Evolutionary conservation across 1,139 yeast genomes (phyloP), one percentile per base, ranked within the genome.

Genomic region (Protomyces lactucae-debilis): DNA sequence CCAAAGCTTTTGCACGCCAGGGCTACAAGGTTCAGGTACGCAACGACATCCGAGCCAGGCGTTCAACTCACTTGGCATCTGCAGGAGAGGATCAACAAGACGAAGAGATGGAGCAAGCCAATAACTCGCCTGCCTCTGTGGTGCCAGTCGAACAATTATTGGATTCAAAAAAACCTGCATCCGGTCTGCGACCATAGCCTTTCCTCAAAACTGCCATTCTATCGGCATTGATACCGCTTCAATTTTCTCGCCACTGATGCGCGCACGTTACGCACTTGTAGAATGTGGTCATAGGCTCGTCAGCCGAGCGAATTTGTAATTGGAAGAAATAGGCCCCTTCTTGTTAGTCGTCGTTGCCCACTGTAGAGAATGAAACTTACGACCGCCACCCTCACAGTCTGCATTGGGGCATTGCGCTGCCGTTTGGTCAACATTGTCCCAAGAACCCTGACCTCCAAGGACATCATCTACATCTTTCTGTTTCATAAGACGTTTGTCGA

Each of bases 181-280:
- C 32, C 32, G 32, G 32, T 28, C 32, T 28, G 32, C 32, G 32
- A 4, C 32, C 32, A 28, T 28, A 28, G 32, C 8, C 32, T 28
- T 28, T 4, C 32, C 8, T 28, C 32, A 4, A 28, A 28, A 6
- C 9, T 28, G 32, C 32, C 32, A 28, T 28, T 28, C 32, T 28
- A 28, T 28, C 32, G 32, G 32, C 32, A 36, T 28, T 4, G 32
- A 28, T 28, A 36, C 39, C 14, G 10, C 65, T 21, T 52, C 76
- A 93, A 72, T 93, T 93, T 73, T 93, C 99, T 78, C 97, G 87
- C 99, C 99, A 93, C 76, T 93, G 95, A 74, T 91, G 84, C 54
- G 91, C 89, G 78, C 99, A 93, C 69, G 84, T 86, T 56, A 90
- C 91, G 79, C 99, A 93, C 76, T 78, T 59, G 63, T 59, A 59